Evolutionary conservation across 1,284 basidiomycete genomes (phyloP).

Genomic region (Phellinidium pouzarii): DNA sequence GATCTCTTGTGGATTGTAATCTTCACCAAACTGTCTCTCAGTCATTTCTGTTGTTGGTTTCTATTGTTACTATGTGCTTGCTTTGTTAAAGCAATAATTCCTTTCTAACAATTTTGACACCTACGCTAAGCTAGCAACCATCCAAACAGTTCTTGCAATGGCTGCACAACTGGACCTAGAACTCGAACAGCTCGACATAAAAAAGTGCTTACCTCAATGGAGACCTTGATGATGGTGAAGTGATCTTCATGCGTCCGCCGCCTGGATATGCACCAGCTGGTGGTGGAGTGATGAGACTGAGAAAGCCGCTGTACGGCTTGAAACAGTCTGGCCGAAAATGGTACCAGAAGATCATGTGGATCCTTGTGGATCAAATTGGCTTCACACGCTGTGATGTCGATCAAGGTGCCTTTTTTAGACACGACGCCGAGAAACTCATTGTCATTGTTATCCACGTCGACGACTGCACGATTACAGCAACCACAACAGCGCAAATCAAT

Average conservation of each 20-base stretch:
- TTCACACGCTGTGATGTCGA: conserved; percentile 25
- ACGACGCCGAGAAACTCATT: neutral
- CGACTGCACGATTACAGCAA: conserved; percentile 4
- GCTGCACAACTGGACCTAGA: too few relatives aligned
- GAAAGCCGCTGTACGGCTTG: conserved; percentile 24
- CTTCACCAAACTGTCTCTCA: too few relatives aligned
- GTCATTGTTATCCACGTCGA: conserved; percentile 20
- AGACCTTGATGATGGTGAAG: conserved; percentile 27
- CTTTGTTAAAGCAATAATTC: too few relatives aligned
- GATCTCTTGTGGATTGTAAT: too few relatives aligned
- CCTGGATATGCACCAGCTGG: conserved; percentile 11
- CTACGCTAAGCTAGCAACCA: too few relatives aligned
- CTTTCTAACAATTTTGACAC: too few relatives aligned
- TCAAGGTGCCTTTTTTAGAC: conserved; percentile 26
- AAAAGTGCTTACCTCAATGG: too few relatives aligned
- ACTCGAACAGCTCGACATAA: too few relatives aligned
- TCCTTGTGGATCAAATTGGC: conserved; percentile 21
- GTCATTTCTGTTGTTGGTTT: too few relatives aligned
- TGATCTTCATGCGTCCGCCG: conserved; percentile 26
- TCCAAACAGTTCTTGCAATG: too few relatives aligned
- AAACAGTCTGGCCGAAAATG: conserved; percentile 23
- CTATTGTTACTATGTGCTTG: too few relatives aligned
- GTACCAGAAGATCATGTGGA: conserved; percentile 20
- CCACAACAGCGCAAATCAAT: conserved; percentile 24
- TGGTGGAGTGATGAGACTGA: conserved; percentile 19